Base-by-base conservation (phyloP, 2,329 filamentous ascomycete genomes). In the Fusarium neocosmosporiellum region DNA sequence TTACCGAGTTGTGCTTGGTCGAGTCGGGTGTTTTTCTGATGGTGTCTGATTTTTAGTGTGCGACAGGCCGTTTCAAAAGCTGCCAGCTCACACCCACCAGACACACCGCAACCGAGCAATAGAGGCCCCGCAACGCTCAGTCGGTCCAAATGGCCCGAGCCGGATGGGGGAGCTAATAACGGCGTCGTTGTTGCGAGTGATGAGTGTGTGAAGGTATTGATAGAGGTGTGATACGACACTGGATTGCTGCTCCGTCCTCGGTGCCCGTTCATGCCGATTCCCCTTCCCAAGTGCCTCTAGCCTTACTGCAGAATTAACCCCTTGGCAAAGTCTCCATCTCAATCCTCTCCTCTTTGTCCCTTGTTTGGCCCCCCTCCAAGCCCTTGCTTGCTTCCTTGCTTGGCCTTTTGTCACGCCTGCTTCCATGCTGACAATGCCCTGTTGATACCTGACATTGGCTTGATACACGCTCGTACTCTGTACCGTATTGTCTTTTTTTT, bases 61-160 rank as follows among this genome's bases (percentile, higher is more conserved):
- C 66, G 69, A 66, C 60, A 63, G 36, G 36, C 61, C 53, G 73
- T 75, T 75, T 75, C 73, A 75, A 61, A 67, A 63, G 65, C 59
- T 70, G 68, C 65, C 65, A 70, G 58, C 65, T 59, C 68, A 67
- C 50, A 59, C 67, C 36, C 54, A 60, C 59, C 41, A 60, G 27
- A 63, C 60, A 71, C 61, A 41, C 55, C 66, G 50, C 55, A 58
- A 62, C 22, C 36, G 34, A 63, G 27, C 48, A 55, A 31, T 31
- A 31, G 27, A 55, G 61, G 65, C 64, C 65, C 46, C 65, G 65
- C 67, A 69, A 59, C 59, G 54, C 60, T 53, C 18, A 53, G 48
- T 53, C 48, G 27, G 48, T 33, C 27, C 48, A 53, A 33, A 53
- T 20, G 33, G 48, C 27, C 48, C 48, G 48, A 53, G 43, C 22